Base-by-base conservation (phyloP, 1,284 basidiomycete species). In the Sanghuangporus weigelae region DNA sequence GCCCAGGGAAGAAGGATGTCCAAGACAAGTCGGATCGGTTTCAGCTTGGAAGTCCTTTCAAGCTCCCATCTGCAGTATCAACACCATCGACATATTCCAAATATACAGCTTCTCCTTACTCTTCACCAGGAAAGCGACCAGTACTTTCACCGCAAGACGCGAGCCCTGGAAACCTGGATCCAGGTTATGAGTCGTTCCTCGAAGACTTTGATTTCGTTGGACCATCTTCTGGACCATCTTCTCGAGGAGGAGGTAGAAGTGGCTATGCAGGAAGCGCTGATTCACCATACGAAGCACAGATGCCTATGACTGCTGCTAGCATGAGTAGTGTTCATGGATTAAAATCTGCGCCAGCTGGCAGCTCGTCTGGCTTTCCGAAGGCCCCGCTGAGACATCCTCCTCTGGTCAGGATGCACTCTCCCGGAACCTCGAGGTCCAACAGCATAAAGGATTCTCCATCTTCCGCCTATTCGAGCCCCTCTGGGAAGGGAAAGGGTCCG, bases 181-280 rank as follows among this genome's bases (percentile, higher is more conserved):
- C 23, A 3, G 50, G 54, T 10, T 56, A 60, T 26, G 63, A 59
- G 36, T 65, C 60, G 31, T 62, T 62, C 35, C 53, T 57, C 31
- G 64, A 65, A 42, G 64, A 65, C 40, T 65, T 62, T 39, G 59
- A 65, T 38, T 59, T 65, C 57, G 35, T 53, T 14, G 38, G 46
- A 23, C 44, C 21, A 11, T 48, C 57, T n/a, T 46, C 57, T 14
- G 44, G 21, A 23, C 44, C 44, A 19, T 59, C 44, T 16, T 48
- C 57, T 36, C 57, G 35, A 21, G 42, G 57, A 14, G 26, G 46
- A 36, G 44, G 21, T n/a, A 38, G 35, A n/a, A 48, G 40, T 14
- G 56, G 56, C 12, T 57, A 57, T 39, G 11, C 56, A n/a, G 56
- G 39, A 19, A 31, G 56, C 19, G 19, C 56, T 6, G 21, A 26